Base-by-base conservation (phyloP, 140 eudicot genomes). In the Flaveria floridana region DNA sequence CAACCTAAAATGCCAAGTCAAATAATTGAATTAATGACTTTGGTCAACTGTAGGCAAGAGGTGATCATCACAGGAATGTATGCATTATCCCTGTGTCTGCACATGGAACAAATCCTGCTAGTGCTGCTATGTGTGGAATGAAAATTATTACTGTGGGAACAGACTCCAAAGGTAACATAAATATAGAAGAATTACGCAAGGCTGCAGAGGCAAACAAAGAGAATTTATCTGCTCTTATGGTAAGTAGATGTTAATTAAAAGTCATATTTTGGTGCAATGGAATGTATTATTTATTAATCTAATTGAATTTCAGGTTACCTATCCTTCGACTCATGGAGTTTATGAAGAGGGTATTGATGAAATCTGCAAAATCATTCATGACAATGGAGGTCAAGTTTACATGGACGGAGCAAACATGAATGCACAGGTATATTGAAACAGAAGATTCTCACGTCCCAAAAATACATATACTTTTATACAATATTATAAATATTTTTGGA, bases 401-500 rank as follows among this genome's bases (percentile, higher is more conserved):
- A 93, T 93, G 99, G 99, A 93, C 81, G 99, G 99, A 73, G 99
- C 99, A 10, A 93, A 93, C 94, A 93, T 93, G 99, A 93, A 93
- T 76, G 99, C 99, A 59, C 99, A 93, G 97, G 99, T 93, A 79
- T 56, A 37, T 58, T 9, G 14, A 39, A 28, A 64, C 42, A 23
- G 20, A 66, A 19, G 55, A 34, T 34, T 19, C 15, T 65, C 26
- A 9, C 16, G 44, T 47, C 3, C 15, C 23, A 13, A 39, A 14
- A 19, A 6, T 13, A 9, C 30, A 21, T 72, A 30, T 64, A 34
- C 46, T 34, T 65, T 34, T 34, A 65, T 65, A 37, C 16, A 34
- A 34, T n/a, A n/a, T 65, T 34, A n/a, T 34, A 15, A 1, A 7
- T n/a, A 30, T 19, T 2, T 18, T 50, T 75, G 34, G 47, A 80